Base-by-base conservation (phyloP, 768 basidiomycete species). In the Cystofilobasidium ferigula region DNA sequence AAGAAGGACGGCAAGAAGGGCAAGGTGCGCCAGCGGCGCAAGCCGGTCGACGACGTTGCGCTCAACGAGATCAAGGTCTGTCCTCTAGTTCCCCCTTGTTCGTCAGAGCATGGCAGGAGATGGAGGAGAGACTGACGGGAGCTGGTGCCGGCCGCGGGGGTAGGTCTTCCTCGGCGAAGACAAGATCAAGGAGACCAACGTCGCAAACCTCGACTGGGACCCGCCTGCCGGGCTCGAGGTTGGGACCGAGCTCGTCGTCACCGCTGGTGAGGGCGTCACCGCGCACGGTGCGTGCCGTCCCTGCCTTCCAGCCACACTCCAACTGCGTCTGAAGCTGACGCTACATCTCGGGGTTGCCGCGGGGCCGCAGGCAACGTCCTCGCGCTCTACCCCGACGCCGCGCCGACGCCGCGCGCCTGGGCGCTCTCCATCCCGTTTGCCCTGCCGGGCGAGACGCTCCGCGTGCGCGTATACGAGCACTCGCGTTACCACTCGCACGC, bases 351-450 rank as follows among this genome's bases (percentile, higher is more conserved):
- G n/a, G n/a, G n/a, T n/a, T n/a, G n/a, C n/a, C n/a, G n/a, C n/a
- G n/a, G n/a, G n/a, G n/a, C n/a, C 12, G 20, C 53, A 67, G 65
- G 65, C 26, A 51, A 61, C 16, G 36, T 28, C 5, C 47, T 67
- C 10, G 60, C 65, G 10, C 18, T 61, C 36, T 67, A 57, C 42
- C 47, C 38, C 1, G 34, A 18, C 5, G 26, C 64, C 2, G 30
- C 30, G 13, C 24, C 40, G 20, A 53, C 59, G 4, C 0, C 60
- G 2, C 40, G 60, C 32, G 24, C 59, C 1, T 97, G 94, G 89
- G 86, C 86, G 0, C 78, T 97, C 40, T 79, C 89, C 38, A 82
- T 87, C 0, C 94, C 94, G 0, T 88, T 92, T 70, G 82, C 85
- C 1, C 80, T 98, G 12, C 89, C 91, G 0, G 86, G 86, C 12